Evolutionary conservation across 2,329 filamentous ascomycete genomes (phyloP).

Genomic region (Aspergillus sp.): DNA sequence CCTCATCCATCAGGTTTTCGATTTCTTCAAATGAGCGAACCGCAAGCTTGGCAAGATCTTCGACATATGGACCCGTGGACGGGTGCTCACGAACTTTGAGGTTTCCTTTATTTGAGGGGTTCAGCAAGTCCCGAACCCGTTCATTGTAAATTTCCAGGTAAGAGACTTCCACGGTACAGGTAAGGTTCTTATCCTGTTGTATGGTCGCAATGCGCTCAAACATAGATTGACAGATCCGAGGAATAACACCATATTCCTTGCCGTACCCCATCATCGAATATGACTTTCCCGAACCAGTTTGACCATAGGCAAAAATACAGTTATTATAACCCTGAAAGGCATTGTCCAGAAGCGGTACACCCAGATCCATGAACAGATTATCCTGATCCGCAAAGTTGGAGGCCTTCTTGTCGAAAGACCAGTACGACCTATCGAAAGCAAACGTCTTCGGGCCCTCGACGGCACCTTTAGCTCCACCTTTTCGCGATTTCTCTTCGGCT

Average conservation of each 20-base stretch:
- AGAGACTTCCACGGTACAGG: conserved; percentile 94
- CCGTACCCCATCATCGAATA: conserved; percentile 99
- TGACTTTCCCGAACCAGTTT: conserved; percentile 97
- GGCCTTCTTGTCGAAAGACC: conserved; percentile 87
- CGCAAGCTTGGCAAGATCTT: conserved; percentile 92
- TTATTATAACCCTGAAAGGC: conserved; percentile 99
- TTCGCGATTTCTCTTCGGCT: conserved; percentile 52
- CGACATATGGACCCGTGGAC: conserved; percentile 94
- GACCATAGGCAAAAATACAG: conserved; percentile 98
- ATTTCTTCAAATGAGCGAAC: conserved; percentile 94
- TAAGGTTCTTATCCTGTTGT: conserved; percentile 71
- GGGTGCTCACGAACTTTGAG: conserved; percentile 97
- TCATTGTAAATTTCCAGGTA: conserved; percentile 99
- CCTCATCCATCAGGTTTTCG: conserved; percentile 97
- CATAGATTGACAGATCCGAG: conserved; percentile 96
- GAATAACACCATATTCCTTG: conserved; percentile 91
- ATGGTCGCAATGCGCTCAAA: conserved; percentile 78
- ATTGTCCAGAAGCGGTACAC: conserved; percentile 90
- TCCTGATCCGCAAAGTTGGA: conserved; percentile 86
- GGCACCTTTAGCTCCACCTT: conserved; percentile 58
- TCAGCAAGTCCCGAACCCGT: conserved; percentile 89
- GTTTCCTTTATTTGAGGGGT: conserved; percentile 93
- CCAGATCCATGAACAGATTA: conserved; percentile 82
- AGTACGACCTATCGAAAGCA: conserved; percentile 96
- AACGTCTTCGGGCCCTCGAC: conserved; percentile 77